A percentile compares a stretch with the other conserved stretches of the same genome.
Evolutionary conservation across 257 asterid species (phyloP).

Genomic region (Penstemon davidsonii): DNA sequence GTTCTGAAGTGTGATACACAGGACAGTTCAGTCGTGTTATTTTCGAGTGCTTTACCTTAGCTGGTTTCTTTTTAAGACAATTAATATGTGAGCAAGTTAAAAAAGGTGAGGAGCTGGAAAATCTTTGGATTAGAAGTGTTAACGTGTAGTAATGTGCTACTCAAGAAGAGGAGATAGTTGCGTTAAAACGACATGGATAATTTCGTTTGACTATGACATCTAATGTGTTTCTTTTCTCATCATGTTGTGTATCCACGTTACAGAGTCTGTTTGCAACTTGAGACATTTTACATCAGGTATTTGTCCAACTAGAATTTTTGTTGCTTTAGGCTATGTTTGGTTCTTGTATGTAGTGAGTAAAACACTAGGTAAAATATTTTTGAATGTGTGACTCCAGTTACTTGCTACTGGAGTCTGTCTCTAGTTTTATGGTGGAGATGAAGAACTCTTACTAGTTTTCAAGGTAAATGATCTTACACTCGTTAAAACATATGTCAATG

Average conservation of each 20-base stretch:
- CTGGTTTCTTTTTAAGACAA: constrained; percentile 38
- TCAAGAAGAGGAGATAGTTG: not conserved
- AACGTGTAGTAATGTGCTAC: constrained; percentile 5
- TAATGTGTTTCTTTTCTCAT: constrained; percentile 6
- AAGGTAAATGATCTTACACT: constrained; percentile 48
- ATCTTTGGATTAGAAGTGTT: not conserved
- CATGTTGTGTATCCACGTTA: constrained; percentile 24
- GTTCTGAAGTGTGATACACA: constrained; percentile 18
- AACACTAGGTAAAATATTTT: not conserved
- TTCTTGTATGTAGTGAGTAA: not conserved
- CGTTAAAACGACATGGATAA: too few relatives aligned
- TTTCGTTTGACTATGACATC: not conserved
- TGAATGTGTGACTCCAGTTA: constrained; percentile 95
- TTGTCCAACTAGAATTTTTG: constrained; percentile 15
- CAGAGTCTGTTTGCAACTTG: constrained; percentile 95
- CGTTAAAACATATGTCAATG: not conserved
- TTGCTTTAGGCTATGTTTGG: constrained; percentile 14
- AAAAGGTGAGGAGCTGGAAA: constrained; percentile 53
- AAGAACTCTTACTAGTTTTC: constrained; percentile 69
- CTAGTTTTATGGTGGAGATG: constrained; percentile 66
- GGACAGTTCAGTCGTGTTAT: constrained; percentile 38
- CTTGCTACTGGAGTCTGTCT: constrained; percentile 93
- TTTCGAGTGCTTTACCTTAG: constrained; percentile 42
- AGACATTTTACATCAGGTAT: constrained; percentile 77
- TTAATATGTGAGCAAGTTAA: constrained; percentile 45